Base-by-base conservation (phyloP, 2,329 filamentous ascomycete genomes). In the Phialophora macrospora region DNA sequence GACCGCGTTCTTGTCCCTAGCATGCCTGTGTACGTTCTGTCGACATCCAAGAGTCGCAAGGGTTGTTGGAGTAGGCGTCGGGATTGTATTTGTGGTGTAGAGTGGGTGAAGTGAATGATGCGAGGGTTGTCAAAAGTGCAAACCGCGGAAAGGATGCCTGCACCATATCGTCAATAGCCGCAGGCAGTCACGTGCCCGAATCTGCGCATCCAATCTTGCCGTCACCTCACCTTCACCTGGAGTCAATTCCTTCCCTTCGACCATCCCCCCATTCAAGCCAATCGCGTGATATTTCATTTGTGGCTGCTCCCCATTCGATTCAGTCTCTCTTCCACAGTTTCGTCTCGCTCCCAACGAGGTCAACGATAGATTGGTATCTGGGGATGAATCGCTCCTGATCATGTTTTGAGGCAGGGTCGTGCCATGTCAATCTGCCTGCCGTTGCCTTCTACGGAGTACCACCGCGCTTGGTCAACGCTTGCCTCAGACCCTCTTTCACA, bases 21-120 rank as follows among this genome's bases (percentile, higher is more conserved):
- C 70, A 71, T 71, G 62, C 68, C 69, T 67, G 57, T 60, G 51
- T 48, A 26, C 41, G 56, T 57, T 48, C 17, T 59, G 24, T 12
- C 51, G 55, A 58, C 64, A 66, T 68, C 41, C 46, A 52, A 48
- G 22, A 44, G 30, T 56, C 52, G 57, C n/a, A n/a, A 58, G 57
- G 62, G 32, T 55, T 32, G 44, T 41, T 24, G 58, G 57, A 24
- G 38, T 30, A 20, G 11, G 55, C 62, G 55, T 51, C 20, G n/a
- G 54, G 44, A 60, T 54, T 61, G 60, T 46, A 41, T 44, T 44
- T 60, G 48, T 26, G 34, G 65, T 41, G 24, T 60, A 34, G 17
- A 62, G 28, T 60, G 49, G 49, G 54, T 62, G 46, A 41, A 49
- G 30, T 58, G 60, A 63, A 44, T 64, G 61, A 64, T 66, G 61